Evolutionary conservation across 257 asterid species (phyloP), one percentile per base, ranked within the genome.

Genomic region (Knoxia roxburghii): DNA sequence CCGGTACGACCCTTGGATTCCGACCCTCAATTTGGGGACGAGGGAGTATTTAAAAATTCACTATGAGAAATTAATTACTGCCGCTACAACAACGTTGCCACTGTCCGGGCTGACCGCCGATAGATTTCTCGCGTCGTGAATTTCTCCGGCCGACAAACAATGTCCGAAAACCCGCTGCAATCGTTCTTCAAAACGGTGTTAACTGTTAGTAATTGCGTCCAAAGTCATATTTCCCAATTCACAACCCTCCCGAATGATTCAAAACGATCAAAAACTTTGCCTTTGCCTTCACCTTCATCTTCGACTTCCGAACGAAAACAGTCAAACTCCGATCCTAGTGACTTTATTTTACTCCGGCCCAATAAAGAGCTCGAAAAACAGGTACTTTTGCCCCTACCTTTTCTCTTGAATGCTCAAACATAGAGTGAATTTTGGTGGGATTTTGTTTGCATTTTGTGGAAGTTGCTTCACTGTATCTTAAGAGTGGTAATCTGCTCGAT

Each of bases 151-250:
- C 54, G 5, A 30, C 21, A 3, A 24, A 50, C 71, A 50, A 89
- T 87, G 94, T 79, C 94, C 13, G 92, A 89, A 54, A 82, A 87
- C 68, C 95, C 89, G 61, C 35, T 91, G n/a, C 87, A 85, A 64
- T 71, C 72, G 73, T 68, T 91, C 54, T 72, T 81, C 67, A 72
- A 73, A 50, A 78, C 89, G 12, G 72, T 77, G 14, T 82, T 37
- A 56, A 86, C 72, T 61, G 67, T 83, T 35, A 81, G 96, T 0
- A 74, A 71, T 29, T 59, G 76, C 69, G 68, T 91, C 6, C 95
- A 89, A 80, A 70, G 70, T 20, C 89, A 84, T 68, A 72, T 91
- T 59, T 79, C 87, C 67, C 83, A 74, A 30, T 82, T 88, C 72
- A 41, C 75, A 50, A 54, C 69, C 7, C 32, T 68, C 61, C 65